Base-by-base conservation (phyloP, 345 rosid genomes). In the Draba incana region DNA sequence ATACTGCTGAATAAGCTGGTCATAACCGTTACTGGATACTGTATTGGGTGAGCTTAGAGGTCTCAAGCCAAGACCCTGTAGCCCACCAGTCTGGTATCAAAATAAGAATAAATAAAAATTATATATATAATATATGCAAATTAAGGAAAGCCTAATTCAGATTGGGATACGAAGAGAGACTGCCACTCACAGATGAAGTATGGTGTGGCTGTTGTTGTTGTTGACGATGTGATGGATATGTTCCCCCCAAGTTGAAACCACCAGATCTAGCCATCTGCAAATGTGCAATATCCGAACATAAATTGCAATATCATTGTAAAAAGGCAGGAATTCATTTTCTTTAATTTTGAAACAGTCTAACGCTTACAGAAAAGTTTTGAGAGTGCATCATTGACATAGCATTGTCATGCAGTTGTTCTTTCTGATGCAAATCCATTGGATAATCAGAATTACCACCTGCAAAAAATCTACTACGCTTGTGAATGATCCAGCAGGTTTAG, bases 371-470 rank as follows among this genome's bases (percentile, higher is more conserved):
- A 75, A 89, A 92, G 83, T 88, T 96, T 82, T 95, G 99, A 66
- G 97, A 86, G 77, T 89, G 99, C 94, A 95, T 89, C 96, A 92
- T 84, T 56, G 99, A 85, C 88, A 88, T 80, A 23, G 98, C 63
- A 81, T 82, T 95, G 63, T 95, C 98, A 75, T 88, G 98, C 75
- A 95, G 85, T 79, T 89, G 98, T 50, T 95, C 99, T 75, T 95
- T 95, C 78, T 85, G 97, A 74, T 92, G 99, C 83, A 95, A 49
- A 71, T 95, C 99, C 86, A 95, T 85, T 5, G 81, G 61, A 79
- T 88, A 95, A 70, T 92, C 99, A 76, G 97, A 89, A 89, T 77
- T 89, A 67, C 92, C 92, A 71, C 99, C 99, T 94, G 87, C 65
- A 81, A 47, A 73, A 82, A 69, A 82, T 77, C 77, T 74, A 76